Evolutionary conservation across 2,329 filamentous ascomycete species (phyloP).

Genomic region (Colletotrichum tabaci): DNA sequence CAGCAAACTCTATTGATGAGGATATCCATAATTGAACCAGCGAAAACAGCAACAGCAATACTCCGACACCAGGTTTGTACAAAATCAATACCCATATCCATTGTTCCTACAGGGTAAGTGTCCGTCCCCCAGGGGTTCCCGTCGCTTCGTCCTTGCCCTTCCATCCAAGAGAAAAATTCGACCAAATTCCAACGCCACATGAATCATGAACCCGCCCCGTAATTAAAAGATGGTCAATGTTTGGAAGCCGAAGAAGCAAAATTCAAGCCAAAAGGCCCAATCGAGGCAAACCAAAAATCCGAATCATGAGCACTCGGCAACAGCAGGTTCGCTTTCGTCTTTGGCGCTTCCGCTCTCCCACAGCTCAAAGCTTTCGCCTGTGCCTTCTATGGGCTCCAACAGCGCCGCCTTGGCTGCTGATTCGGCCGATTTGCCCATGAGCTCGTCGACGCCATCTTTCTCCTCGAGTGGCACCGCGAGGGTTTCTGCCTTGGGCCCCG

Average conservation of each 20-base stretch:
- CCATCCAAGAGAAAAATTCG: constrained; percentile 14
- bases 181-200: constrained; percentile 38
- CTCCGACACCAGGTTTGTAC: constrained; percentile 31
- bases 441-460: constrained; percentile 53
- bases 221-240: constrained; percentile 41
- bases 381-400: constrained; percentile 70
- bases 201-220: constrained; percentile 38
- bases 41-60: constrained; percentile 19
- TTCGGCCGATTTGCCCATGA: constrained; percentile 55
- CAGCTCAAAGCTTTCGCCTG: constrained; percentile 74
- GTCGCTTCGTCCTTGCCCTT: constrained; percentile 16
- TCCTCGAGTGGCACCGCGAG: constrained; percentile 42
- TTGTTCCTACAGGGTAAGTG: constrained; percentile 24
- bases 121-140: constrained; percentile 20
- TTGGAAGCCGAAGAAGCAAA: constrained; percentile 35
- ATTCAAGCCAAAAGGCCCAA: constrained; percentile 17
- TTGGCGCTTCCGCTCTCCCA: constrained; percentile 80
- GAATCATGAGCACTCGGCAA: constrained; percentile 46
- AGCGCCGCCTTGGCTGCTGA: constrained; percentile 61
- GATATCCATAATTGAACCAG: constrained; percentile 30
- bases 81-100: constrained; percentile 14
- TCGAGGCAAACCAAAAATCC: constrained; percentile 29
- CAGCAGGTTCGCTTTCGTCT: constrained; percentile 64
- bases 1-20: constrained; percentile 29
- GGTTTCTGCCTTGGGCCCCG: constrained; percentile 47